Percentiles rank a stretch among this genome's conserved stretches.
phyloP scores from a whole-genome alignment of 176 grass and related monocot genomes.

The Musa beccarii region DNA sequence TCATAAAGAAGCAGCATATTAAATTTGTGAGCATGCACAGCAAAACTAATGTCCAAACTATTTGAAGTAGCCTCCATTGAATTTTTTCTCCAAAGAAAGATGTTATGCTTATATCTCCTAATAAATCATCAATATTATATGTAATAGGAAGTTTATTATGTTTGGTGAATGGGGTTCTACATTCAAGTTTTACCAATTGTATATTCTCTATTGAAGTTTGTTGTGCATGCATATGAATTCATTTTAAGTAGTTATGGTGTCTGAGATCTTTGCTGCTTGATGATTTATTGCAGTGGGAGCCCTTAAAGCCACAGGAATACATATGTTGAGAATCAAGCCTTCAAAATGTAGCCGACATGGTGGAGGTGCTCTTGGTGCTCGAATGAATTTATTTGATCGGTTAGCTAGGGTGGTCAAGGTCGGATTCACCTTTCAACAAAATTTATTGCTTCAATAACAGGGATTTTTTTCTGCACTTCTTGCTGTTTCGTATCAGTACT shows the following conservation, averaged over 20 bases:
- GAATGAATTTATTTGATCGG: slow-evolving; percentile 87
- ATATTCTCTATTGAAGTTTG: not conserved
- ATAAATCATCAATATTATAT: not conserved
- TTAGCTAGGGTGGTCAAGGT: slow-evolving; percentile 84
- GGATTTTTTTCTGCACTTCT: not conserved
- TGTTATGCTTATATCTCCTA: not conserved
- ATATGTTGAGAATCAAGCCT: not conserved
- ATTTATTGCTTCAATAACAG: not conserved
- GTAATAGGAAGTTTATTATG: not conserved
- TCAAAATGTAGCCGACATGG: not conserved
- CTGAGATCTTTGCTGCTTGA: not conserved
- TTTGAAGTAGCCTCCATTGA: too few species aligned
- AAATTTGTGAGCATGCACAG: too few species aligned
- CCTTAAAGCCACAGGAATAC: slow-evolving; percentile 2
- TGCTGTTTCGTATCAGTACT: slow-evolving; percentile 8
- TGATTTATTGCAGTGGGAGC: not conserved
- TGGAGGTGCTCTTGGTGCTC: slow-evolving; percentile 39
- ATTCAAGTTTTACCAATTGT: not conserved
- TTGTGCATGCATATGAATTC: not conserved
- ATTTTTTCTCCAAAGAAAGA: too few species aligned
- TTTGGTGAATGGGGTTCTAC: not conserved
- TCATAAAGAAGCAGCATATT: too few species aligned
- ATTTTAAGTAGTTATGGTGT: not conserved
- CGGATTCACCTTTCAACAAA: slow-evolving; percentile 7
- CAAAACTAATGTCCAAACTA: too few species aligned